Conservation (phyloP, 2,329 filamentous ascomycete genomes). For the Fusarium palustre region DNA sequence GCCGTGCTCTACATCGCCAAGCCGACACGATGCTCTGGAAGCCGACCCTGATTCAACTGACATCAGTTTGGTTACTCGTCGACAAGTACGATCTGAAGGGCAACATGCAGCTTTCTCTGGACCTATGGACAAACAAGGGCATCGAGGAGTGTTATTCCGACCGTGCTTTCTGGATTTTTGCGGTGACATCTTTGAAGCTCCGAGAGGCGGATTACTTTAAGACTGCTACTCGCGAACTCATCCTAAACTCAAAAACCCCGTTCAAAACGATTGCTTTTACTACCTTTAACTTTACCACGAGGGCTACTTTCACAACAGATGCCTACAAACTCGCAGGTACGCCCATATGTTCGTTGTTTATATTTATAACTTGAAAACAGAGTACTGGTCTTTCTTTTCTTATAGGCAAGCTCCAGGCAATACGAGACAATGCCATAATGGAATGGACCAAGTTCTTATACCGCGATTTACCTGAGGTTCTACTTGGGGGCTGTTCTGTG, state of each 20-base stretch:
- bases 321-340: slow-evolving; percentile 5
- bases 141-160: not conserved
- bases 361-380: too few relatives aligned
- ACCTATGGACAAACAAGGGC: not conserved
- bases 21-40: not conserved
- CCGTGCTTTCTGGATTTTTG: not conserved
- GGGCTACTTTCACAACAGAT: not conserved
- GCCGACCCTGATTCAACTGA: not conserved
- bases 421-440: not conserved
- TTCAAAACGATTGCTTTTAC: not conserved
- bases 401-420: not conserved
- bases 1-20: slow-evolving; percentile 5
- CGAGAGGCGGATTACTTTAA: not conserved
- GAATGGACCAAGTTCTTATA: not conserved
- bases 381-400: not conserved
- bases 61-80: not conserved
- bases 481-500: not conserved
- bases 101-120: slow-evolving; percentile 9
- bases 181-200: too few relatives aligned
- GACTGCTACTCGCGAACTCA: not conserved
- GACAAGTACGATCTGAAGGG: slow-evolving; percentile 17
- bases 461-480: not conserved
- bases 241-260: accelerated
- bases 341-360: not conserved
- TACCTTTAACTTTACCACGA: too few relatives aligned